These are phyloP conservation scores for Beauveria bassiana DNA, from an alignment of 2,329 filamentous ascomycete species.

Conservation along the genomic window DNA sequence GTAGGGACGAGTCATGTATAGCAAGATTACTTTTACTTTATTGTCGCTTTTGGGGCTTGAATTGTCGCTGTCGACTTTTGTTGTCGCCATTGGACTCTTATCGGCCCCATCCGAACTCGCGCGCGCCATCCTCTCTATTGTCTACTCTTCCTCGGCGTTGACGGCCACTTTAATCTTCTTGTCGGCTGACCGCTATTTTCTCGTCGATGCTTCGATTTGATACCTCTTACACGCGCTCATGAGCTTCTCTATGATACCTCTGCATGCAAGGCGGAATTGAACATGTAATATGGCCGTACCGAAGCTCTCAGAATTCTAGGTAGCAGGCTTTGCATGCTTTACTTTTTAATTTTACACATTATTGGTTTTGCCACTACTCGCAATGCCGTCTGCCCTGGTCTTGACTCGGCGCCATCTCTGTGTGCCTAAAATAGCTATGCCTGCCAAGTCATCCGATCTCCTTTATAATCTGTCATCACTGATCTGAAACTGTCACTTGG, in stretches of 20 bases:
- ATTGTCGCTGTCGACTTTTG: not conserved
- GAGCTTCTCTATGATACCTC: not conserved
- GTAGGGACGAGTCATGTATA: constrained; percentile 8
- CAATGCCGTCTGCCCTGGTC: no score
- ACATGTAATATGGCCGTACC: not conserved
- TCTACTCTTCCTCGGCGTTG: not conserved
- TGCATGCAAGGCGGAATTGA: not conserved
- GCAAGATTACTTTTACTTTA: not conserved
- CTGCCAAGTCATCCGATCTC: not conserved
- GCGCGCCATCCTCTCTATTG: not conserved
- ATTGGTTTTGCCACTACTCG: not conserved
- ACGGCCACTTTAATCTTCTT: not conserved
- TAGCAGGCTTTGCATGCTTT: not conserved
- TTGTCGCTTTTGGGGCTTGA: not conserved
- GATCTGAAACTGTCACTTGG: not conserved
- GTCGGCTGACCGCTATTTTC: not conserved
- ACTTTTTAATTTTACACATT: not conserved
- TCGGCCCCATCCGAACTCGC: no score
- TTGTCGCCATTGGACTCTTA: not conserved
- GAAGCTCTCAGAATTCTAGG: not conserved
- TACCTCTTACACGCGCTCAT: not conserved
- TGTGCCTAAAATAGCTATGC: not conserved
- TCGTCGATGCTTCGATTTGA: not conserved
- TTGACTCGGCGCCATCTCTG: no score
- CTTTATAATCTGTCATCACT: not conserved